Evolutionary conservation across 1,284 basidiomycete species (phyloP), one percentile per base, ranked within the genome.

Genomic region (Apiotrichum laibachii): DNA sequence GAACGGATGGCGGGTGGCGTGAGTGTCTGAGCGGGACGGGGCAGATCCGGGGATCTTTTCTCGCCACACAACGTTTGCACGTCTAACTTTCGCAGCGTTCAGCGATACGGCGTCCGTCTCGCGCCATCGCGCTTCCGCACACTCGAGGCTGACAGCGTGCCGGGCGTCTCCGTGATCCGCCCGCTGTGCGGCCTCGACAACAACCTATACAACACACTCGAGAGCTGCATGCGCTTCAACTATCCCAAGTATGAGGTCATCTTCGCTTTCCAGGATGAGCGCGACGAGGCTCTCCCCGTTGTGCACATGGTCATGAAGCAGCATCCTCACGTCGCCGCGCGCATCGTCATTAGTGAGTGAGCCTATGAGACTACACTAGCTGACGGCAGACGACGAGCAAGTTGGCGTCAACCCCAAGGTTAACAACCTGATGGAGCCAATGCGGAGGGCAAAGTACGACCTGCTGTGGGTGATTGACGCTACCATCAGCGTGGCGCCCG

Each of bases 401-500:
- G 77, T 95, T 19, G 94, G 95, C 2, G 88, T 93, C 43, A 99
- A 99, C 71, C 96, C 96, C 1, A 99, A 99, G 81, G 88, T 99
- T 70, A 98, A 97, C 81, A 99, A 99, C 73, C 86, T 99, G 43
- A 84, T 95, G 61, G 85, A 86, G 42, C 84, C 93, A 5, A 97
- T 95, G 75, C 81, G 81, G 43, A 80, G 85, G 69, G 94, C 95
- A 0, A 79, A 83, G 56, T 82, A 95, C 75, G 93, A 99, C 72
- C 89, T 98, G 51, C 80, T 99, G 50, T 99, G 95, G 95, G 89
- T 99, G 13, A 82, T 99, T 52, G 96, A 99, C 77, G 95, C 93
- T 21, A 96, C 96, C 66, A 85, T 98, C 50, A 85, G 86, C 64
- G 86, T 88, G 18, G 84, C 85, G 35, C 82, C 88, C 0, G 87